A percentile compares a stretch with the other conserved stretches of the same genome.
phyloP scores from a whole-genome alignment of 2,329 filamentous ascomycete species.

The Paecilomyces variotii region DNA sequence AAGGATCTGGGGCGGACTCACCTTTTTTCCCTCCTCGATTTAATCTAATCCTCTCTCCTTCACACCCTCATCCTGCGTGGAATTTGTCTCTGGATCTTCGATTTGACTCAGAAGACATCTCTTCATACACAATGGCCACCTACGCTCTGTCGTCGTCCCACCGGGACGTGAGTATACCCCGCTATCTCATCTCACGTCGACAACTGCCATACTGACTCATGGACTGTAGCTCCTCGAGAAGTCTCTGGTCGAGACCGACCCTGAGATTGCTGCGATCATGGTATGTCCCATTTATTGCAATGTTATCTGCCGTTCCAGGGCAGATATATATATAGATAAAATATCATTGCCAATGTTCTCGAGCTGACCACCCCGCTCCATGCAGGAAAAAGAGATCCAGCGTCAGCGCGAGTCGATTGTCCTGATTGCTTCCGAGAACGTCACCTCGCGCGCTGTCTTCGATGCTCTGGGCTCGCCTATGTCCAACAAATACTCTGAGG shows the following conservation, averaged over 20 bases:
- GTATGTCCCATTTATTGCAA: constrained; percentile 43
- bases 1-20: not conserved
- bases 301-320: not conserved
- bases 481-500: constrained; percentile 99
- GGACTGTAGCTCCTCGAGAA: constrained; percentile 79
- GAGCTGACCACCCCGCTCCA: constrained; percentile 21
- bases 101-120: constrained; percentile 8
- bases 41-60: constrained; percentile 1
- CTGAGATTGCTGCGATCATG: constrained; percentile 96
- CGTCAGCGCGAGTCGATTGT: constrained; percentile 98
- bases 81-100: not conserved
- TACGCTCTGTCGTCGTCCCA: constrained; percentile 61
- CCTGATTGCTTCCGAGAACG: constrained; percentile 98
- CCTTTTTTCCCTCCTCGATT: constrained; percentile 1
- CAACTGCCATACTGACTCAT: constrained; percentile 25
- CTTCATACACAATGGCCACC: constrained; percentile 33
- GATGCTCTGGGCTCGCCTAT: constrained; percentile 91
- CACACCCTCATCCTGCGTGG: not conserved
- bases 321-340: not conserved
- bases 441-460: constrained; percentile 96
- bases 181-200: constrained; percentile 6
- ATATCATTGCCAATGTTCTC: not conserved
- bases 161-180: constrained; percentile 48
- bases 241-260: constrained; percentile 81
- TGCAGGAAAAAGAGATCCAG: constrained; percentile 81